Evolutionary conservation across 495 filamentous ascomycete genomes (phyloP), one percentile per base, ranked within the genome.

Genomic region (Paragyromitra xinjiangensis): DNA sequence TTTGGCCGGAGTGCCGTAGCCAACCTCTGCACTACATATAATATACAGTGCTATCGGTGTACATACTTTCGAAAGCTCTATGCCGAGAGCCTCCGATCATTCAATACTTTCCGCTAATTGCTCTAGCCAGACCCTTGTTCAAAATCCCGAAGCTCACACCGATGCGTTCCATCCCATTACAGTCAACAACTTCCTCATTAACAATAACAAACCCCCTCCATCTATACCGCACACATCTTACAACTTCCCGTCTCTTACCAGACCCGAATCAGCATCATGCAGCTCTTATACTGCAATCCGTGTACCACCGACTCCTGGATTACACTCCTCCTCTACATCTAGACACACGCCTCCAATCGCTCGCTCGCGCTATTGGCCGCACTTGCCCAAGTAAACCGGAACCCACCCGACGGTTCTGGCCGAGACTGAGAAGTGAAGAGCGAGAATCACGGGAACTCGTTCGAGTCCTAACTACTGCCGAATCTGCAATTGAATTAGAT

Each of bases 201-300:
- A 86, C 90, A 61, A 92, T 94, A 77, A 92, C 92, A 6, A 91
- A 92, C 80, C 92, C 91, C 4, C 84, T 92, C 45, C 85, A 92
- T 70, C 88, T 91, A 64, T 94, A 93, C 81, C 86, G 88, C 29
- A 83, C 89, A 2, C 83, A 92, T 3, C 80, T 92, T 11, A 85
- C 89, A 50, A 89, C 89, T 0, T 88, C 89, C 56, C 73, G 83
- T 42, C 90, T 89, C 73, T 78, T 83, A 26, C 90, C 89, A 12
- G 91, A 93, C 83, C 86, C 87, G 0, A 84, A 90, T n/a, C 90
- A 92, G 81, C 86, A 92, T 81, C 86, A 90, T 16, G 84, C 91
- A 19, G 90, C 91, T 22, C 83, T 91, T 12, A 89, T 92, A 81
- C 86, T 92, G 1, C 90, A 92, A 74, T 91, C 90, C 77, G 83